Base-by-base conservation (phyloP, 768 basidiomycete species). In the Termitomyces bulborhizus region DNA sequence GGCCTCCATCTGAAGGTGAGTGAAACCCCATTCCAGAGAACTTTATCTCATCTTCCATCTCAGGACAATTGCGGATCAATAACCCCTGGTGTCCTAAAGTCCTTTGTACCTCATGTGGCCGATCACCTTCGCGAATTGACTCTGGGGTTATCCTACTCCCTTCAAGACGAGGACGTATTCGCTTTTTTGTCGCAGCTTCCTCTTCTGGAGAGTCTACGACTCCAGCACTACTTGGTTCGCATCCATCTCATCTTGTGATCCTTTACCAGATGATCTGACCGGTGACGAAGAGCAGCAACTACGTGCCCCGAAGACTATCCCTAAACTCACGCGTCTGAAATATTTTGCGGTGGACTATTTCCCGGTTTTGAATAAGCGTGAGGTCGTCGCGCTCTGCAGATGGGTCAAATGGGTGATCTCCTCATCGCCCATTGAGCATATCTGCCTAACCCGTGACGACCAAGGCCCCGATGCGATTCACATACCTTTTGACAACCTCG, bases 41-140 rank as follows among this genome's bases (percentile, higher is more conserved):
- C 2, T 13, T 6, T 6, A 40, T 7, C 18, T 13, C 8, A 31
- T 46, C 29, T 27, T 6, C 13, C 24, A 15, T 54, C 44, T 47
- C 45, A 85, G 83, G 73, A 72, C 32, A 80, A 84, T 52, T 86
- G 84, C 61, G 83, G 83, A 6, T 86, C 83, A 5, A 70, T 86
- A 15, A 85, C 84, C 0, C 84, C 83, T 9, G 82, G 83, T 0
- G 79, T 84, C 2, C 67, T 86, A 3, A 74, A 68, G 18, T 71
- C 74, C 0, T 66, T 83, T 49, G 11, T 73, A 5, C 77, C 78
- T 0, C 68, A 71, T 32, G 51, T 81, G 1, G 56, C 65, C 41
- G 44, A 63, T 46, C 63, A 59, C 16, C 58, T 79, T 21, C 63
- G 61, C 9, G 64, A 72, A 12, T 66, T 84, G 42, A 73, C 76